Conservation (phyloP, 164 flowering plant species). For the Macadamia integrifolia region DNA sequence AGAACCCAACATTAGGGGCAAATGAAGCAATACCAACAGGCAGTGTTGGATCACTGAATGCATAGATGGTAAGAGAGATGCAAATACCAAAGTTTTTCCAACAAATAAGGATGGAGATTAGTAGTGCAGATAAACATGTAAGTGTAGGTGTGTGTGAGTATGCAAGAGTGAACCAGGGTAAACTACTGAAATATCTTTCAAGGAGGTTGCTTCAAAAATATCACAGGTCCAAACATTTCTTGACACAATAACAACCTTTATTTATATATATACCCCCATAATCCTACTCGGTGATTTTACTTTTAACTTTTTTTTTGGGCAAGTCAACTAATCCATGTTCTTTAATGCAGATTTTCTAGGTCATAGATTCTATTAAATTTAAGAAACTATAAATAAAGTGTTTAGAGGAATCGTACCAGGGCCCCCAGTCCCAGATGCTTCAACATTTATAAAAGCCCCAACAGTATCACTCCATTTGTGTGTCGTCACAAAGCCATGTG, state of each 20-base stretch:
- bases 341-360: neutral
- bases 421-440: slow-evolving; percentile 95
- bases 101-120: too few relatives aligned
- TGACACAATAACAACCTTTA: neutral
- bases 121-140: too few relatives aligned
- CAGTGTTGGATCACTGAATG: too few relatives aligned
- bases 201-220: neutral
- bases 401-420: slow-evolving; percentile 39
- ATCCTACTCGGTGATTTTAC: neutral
- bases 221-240: neutral
- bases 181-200: too few relatives aligned
- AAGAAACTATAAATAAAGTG: too few relatives aligned
- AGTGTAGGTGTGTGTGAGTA: too few relatives aligned
- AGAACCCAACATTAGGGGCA: too few relatives aligned
- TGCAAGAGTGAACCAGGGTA: too few relatives aligned
- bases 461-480: slow-evolving; percentile 77
- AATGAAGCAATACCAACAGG: too few relatives aligned
- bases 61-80: too few relatives aligned
- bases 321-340: neutral
- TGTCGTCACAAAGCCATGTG: slow-evolving; percentile 91
- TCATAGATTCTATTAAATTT: neutral
- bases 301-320: too few relatives aligned
- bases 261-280: neutral
- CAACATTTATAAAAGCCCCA: slow-evolving; percentile 92
- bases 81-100: too few relatives aligned